A percentile compares a stretch with the other conserved stretches of the same genome.
phyloP scores from a whole-genome alignment of 495 filamentous ascomycete genomes.

The Xylona heveae region DNA sequence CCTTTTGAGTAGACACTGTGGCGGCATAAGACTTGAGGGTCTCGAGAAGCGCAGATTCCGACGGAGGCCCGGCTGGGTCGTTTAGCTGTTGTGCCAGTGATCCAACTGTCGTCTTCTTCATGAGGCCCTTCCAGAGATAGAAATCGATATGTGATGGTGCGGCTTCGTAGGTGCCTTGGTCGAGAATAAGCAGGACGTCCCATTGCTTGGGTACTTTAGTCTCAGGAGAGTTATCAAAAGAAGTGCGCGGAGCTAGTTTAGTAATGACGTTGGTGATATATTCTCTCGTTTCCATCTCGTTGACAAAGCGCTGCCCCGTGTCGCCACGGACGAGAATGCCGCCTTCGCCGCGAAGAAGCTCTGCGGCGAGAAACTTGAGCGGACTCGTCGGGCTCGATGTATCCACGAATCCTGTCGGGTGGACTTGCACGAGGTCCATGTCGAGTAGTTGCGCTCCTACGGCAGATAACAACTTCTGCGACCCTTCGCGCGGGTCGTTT shows the following conservation, averaged over 20 bases:
- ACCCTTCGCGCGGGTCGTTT: slow-evolving; percentile 29
- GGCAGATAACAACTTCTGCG: slow-evolving; percentile 22
- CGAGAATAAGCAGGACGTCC: slow-evolving; percentile 31
- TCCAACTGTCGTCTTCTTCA: slow-evolving; percentile 26
- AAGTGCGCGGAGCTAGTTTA: slow-evolving; percentile 11
- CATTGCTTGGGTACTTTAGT: slow-evolving; percentile 30
- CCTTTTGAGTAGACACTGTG: slow-evolving; percentile 13
- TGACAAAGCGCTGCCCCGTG: slow-evolving; percentile 29
- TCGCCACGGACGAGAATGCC: slow-evolving; percentile 25
- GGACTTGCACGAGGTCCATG: slow-evolving; percentile 35
- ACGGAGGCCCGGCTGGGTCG: too few species aligned
- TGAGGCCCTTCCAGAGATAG: slow-evolving; percentile 33
- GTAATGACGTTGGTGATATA: slow-evolving; percentile 26
- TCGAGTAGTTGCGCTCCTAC: slow-evolving; percentile 30
- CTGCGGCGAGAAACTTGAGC: slow-evolving; percentile 38
- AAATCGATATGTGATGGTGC: slow-evolving; percentile 31
- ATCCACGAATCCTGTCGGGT: slow-evolving; percentile 56
- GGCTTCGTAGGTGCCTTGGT: slow-evolving; percentile 29
- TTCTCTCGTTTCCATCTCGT: slow-evolving; percentile 34
- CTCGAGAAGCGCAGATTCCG: slow-evolving; percentile 13
- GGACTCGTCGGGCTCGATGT: slow-evolving; percentile 20
- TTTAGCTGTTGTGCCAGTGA: too few species aligned
- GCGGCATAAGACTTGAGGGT: slow-evolving; percentile 25
- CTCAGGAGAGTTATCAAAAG: slow-evolving; percentile 1
- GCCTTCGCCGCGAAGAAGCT: slow-evolving; percentile 34